Base-by-base conservation (phyloP, 2,329 filamentous ascomycete species). In the Chaetomium olivaceum region DNA sequence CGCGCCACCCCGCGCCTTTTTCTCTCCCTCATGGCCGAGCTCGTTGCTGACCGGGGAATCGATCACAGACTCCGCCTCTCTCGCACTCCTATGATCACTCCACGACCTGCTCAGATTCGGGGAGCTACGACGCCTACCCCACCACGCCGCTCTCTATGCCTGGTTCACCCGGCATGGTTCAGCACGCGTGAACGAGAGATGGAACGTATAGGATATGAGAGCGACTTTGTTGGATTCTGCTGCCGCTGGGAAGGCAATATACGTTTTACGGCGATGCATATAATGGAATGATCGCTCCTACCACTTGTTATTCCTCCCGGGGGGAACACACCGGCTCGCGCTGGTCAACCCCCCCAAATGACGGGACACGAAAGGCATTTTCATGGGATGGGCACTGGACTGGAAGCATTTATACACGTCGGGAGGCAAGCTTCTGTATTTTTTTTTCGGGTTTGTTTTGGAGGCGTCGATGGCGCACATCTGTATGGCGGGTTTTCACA, bases 61-160 rank as follows among this genome's bases (percentile, higher is more conserved):
- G 51, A 76, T n/a, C 71, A 73, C 80, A 93, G 90, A 92, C 90
- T 77, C 90, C 90, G 79, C 88, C 90, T 74, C 85, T 92, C 72
- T 90, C 89, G 73, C 89, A 90, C 76, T 89, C 87, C 31, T 91
- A 88, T 76, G 88, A 91, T 73, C 85, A 87, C 75, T 91, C 88
- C 61, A 80, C 85, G 67, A 83, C 81, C 73, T 87, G 85, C 76
- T 88, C 86, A 36, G 86, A 89, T 63, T 74, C 74, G 71, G 80
- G 83, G 67, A 83, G 84, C 65, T 88, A 85, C 74, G 87, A 85
- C 74, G 84, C 87, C 70, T 88, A 88, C 78, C 89, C 89, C 46
- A 85, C 85, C 52, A 92, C 90, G 61, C 90, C 90, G 67, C 80
- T 90, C 69, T 91, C 89, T n/a, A 88, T 91, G 85, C 88, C 89